Evolutionary conservation across 345 rosid genomes (phyloP).

Genomic region (Bruguiera parviflora): DNA sequence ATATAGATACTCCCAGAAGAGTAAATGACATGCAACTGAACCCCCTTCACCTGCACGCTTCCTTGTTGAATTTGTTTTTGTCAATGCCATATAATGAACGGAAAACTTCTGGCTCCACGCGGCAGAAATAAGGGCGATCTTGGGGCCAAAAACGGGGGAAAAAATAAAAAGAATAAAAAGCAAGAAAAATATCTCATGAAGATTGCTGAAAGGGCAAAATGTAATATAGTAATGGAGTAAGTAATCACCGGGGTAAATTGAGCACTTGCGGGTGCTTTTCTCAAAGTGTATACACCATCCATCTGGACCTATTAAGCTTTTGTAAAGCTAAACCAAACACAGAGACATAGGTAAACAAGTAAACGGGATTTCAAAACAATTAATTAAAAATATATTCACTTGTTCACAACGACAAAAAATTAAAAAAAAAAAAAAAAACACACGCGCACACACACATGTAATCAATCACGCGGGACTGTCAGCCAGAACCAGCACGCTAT

Average conservation of each 20-base stretch:
- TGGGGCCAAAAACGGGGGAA: background rate
- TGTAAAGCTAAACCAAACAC: conserved; percentile 45
- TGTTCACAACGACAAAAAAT: no score
- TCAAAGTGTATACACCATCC: conserved; percentile 83
- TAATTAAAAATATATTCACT: no score
- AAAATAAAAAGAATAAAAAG: background rate
- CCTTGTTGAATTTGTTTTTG: conserved; percentile 66
- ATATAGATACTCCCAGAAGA: background rate
- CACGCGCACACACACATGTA: no score
- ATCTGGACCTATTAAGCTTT: conserved; percentile 64
- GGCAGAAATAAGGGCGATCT: conserved; percentile 90
- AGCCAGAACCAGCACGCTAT: no score
- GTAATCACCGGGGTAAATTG: conserved; percentile 60
- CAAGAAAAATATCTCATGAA: background rate
- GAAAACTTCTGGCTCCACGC: conserved; percentile 64
- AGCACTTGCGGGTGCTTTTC: conserved; percentile 78
- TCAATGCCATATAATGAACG: conserved; percentile 47
- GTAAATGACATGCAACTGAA: background rate
- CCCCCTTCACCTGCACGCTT: conserved; percentile 51
- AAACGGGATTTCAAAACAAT: no score
- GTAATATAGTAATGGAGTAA: background rate
- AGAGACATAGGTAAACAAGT: background rate
- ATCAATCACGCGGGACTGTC: no score
- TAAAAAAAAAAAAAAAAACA: no score
- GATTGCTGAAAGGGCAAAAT: no score